Evolutionary conservation across 257 asterid genomes (phyloP).

Genomic region (Solanum lycopersicoides): DNA sequence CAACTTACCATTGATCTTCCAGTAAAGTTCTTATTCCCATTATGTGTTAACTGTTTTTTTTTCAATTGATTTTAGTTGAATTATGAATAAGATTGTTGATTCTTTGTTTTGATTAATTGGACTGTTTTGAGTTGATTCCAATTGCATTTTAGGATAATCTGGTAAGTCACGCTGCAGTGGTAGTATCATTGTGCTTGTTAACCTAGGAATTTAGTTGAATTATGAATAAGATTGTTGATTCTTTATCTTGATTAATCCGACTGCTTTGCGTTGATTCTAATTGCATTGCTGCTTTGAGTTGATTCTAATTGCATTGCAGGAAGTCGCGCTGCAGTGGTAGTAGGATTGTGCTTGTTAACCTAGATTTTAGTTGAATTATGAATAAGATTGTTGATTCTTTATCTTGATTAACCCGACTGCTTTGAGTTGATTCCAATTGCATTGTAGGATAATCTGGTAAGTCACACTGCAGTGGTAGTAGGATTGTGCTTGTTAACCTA

Average conservation of each 20-base stretch:
- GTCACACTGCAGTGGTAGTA: too few species aligned
- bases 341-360: not conserved
- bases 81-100: too few species aligned
- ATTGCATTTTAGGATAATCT: too few species aligned
- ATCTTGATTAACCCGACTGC: too few species aligned
- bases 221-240: not conserved
- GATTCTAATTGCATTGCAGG: not conserved
- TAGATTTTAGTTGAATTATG: not conserved
- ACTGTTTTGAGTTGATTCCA: too few species aligned
- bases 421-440: too few species aligned
- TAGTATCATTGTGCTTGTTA: too few species aligned
- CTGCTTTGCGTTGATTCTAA: not conserved
- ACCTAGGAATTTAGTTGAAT: not conserved
- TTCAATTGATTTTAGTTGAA: not conserved
- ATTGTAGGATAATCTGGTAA: too few species aligned
- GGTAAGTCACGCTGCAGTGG: too few species aligned
- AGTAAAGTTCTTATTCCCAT: slow-evolving; percentile 19
- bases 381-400: too few species aligned
- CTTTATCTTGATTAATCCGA: not conserved
- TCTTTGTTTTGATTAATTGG: too few species aligned
- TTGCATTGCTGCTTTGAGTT: not conserved
- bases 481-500: too few species aligned
- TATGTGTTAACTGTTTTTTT: not conserved
- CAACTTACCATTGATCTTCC: slow-evolving; percentile 10
- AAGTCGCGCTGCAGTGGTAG: not conserved